A percentile compares a stretch with the other conserved stretches of the same genome.
phyloP scores from a whole-genome alignment of 164 flowering plant genomes.

The Chloranthus sessilifolius region DNA sequence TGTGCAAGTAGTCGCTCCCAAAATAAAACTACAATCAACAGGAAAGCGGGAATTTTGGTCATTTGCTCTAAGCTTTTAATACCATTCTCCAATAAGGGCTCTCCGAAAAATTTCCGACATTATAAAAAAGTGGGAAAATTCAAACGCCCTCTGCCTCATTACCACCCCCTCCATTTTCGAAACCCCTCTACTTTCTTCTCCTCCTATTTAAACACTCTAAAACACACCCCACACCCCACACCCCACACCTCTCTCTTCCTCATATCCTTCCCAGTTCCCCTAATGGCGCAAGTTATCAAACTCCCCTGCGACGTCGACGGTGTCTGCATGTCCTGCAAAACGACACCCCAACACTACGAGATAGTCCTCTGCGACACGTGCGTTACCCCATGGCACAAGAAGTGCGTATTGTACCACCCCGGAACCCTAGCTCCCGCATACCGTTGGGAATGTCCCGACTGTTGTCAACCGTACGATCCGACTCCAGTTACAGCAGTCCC shows the following conservation, averaged over 20 bases:
- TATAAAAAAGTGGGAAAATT: too few species aligned
- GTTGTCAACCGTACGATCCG: constrained; percentile 22
- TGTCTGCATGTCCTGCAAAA: constrained; percentile 62
- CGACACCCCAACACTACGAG: constrained; percentile 37
- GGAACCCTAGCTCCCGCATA: constrained; percentile 30
- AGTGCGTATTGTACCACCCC: constrained; percentile 47
- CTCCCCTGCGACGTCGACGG: constrained; percentile 85
- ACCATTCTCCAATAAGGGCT: too few species aligned
- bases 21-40: too few species aligned
- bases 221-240: too few species aligned
- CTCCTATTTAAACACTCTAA: too few species aligned
- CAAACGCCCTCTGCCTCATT: too few species aligned
- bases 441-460: constrained; percentile 83
- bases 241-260: neutral
- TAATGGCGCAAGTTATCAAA: constrained; percentile 39
- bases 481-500: neutral
- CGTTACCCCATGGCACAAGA: constrained; percentile 73
- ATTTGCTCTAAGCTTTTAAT: too few species aligned
- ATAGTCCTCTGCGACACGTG: constrained; percentile 60
- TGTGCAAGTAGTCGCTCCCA: too few species aligned
- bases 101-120: too few species aligned
- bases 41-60: too few species aligned
- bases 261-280: neutral
- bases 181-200: neutral
- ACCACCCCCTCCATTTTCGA: constrained; percentile 1